A percentile compares a stretch with the other conserved stretches of the same genome.
phyloP scores from a whole-genome alignment of 768 basidiomycete genomes.

The Termitomyces sp. region DNA sequence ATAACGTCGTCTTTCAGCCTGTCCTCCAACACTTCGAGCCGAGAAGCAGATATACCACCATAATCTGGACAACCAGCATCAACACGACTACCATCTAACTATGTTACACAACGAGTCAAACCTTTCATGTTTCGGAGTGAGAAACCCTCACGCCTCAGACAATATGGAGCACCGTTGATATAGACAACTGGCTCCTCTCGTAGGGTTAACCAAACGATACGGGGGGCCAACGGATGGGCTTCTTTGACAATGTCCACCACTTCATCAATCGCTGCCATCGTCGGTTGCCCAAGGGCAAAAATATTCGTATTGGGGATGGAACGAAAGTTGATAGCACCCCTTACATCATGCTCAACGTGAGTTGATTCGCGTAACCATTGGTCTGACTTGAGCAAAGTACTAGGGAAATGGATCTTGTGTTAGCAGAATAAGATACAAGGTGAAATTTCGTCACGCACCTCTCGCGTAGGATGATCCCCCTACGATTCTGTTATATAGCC shows the following conservation, averaged over 20 bases:
- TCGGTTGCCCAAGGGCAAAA: constrained; percentile 93
- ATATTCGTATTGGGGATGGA: constrained; percentile 77
- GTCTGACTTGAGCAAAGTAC: constrained; percentile 89
- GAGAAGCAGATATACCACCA: constrained; percentile 88
- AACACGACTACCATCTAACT: neutral
- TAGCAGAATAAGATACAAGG: neutral
- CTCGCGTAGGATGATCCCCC: constrained; percentile 91
- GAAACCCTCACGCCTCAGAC: constrained; percentile 80
- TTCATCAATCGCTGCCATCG: constrained; percentile 79
- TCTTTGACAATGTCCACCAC: constrained; percentile 67
- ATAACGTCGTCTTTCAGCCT: constrained; percentile 86
- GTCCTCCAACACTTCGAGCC: constrained; percentile 89
- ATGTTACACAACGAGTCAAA: constrained; percentile 21
- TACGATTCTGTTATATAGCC: constrained; percentile 61
- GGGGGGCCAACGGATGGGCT: constrained; percentile 56
- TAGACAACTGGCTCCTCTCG: constrained; percentile 91
- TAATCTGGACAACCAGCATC: constrained; percentile 59
- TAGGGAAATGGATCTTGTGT: constrained; percentile 24
- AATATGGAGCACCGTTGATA: constrained; percentile 91
- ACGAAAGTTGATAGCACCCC: constrained; percentile 95
- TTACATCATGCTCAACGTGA: constrained; percentile 63
- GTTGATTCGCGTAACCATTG: constrained; percentile 81
- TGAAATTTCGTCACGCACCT: constrained; percentile 43
- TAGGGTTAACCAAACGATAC: constrained; percentile 89
- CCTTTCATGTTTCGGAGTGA: constrained; percentile 95